Conservation (phyloP, 495 filamentous ascomycete species). For the Penicillium arizonense region DNA sequence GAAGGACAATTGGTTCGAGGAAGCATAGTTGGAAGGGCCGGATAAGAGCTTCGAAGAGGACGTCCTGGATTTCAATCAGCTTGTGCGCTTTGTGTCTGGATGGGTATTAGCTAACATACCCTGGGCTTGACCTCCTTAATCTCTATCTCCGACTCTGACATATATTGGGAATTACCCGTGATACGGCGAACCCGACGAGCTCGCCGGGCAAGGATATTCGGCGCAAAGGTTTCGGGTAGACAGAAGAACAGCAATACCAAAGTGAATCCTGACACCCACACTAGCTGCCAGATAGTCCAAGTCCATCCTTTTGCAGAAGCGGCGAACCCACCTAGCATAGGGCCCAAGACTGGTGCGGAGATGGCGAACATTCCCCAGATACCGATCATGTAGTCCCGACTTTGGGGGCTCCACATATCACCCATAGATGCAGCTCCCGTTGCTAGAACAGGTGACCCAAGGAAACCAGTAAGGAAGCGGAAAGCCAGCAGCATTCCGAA, state of each 20-base stretch:
- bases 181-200: constrained; percentile 47
- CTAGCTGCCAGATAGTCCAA: constrained; percentile 48
- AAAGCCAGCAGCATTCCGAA: constrained; percentile 53
- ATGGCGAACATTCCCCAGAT: constrained; percentile 36
- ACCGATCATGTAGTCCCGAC: constrained; percentile 32
- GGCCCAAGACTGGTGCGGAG: constrained; percentile 42
- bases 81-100: too few relatives aligned
- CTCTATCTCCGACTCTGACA: constrained; percentile 42
- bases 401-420: constrained; percentile 30
- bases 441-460: constrained; percentile 51
- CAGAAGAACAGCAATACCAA: constrained; percentile 50
- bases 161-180: constrained; percentile 31
- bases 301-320: constrained; percentile 39
- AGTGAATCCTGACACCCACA: constrained; percentile 45
- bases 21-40: constrained; percentile 45
- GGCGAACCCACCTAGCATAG: constrained; percentile 43
- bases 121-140: constrained; percentile 23
- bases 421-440: constrained; percentile 33
- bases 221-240: constrained; percentile 56
- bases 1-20: constrained; percentile 49
- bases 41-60: constrained; percentile 37
- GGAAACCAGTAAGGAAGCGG: constrained; percentile 53
- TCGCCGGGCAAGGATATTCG: constrained; percentile 55
- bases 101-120: constrained; percentile 12
- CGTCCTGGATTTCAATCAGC: constrained; percentile 12